Evolutionary conservation across 208 protist genomes (phyloP).

Genomic region (Leishmania arabica): DNA sequence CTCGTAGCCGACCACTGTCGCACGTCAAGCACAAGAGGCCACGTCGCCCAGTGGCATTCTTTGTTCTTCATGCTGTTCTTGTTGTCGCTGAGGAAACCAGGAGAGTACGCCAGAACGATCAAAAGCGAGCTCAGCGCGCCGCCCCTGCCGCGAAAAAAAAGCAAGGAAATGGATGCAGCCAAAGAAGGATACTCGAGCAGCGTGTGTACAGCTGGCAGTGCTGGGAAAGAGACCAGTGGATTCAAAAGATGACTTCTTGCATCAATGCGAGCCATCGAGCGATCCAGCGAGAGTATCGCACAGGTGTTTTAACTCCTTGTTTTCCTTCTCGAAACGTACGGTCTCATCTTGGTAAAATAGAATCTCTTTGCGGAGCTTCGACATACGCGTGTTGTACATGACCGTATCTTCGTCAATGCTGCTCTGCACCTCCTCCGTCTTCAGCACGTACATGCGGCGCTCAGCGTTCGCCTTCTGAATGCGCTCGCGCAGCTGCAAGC

Average conservation of each 20-base stretch:
- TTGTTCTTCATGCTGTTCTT: not conserved
- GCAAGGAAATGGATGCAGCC: not conserved
- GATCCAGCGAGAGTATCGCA: slow-evolving; percentile 70
- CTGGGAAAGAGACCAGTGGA: not conserved
- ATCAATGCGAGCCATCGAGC: slow-evolving; percentile 30
- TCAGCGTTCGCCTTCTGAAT: slow-evolving; percentile 65
- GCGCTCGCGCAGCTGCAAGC: slow-evolving; percentile 55
- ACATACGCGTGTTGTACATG: slow-evolving; percentile 62
- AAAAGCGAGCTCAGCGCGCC: not conserved
- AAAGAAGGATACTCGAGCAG: not conserved
- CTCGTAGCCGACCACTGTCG: not conserved
- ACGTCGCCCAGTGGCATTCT: no score
- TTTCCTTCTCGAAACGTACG: slow-evolving; percentile 67
- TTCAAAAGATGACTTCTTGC: no score
- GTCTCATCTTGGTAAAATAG: slow-evolving; percentile 68
- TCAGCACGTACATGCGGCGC: slow-evolving; percentile 42
- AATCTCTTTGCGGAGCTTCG: slow-evolving; percentile 61
- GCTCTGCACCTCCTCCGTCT: slow-evolving; percentile 55
- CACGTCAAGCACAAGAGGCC: not conserved
- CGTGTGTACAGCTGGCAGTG: not conserved
- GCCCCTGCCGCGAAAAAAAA: not conserved
- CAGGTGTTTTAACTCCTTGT: slow-evolving; percentile 57
- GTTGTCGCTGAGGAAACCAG: not conserved
- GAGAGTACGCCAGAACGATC: not conserved
- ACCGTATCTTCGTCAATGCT: slow-evolving; percentile 50